Conservation (phyloP, 164 flowering plant genomes). For the Umbilicus rupestris region DNA sequence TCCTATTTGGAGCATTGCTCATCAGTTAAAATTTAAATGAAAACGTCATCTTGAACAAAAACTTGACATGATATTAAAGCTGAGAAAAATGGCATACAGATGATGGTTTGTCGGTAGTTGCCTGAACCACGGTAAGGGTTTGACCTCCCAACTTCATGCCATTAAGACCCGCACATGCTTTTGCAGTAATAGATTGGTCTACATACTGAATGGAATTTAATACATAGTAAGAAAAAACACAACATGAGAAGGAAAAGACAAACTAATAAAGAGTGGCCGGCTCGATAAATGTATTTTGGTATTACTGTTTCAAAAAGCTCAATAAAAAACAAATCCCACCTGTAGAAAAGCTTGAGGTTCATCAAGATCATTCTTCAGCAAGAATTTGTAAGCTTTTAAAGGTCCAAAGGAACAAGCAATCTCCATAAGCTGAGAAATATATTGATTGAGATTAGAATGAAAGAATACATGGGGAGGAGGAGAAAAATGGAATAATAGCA, state of each 20-base stretch:
- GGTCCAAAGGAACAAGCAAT: conserved; percentile 75
- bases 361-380: conserved; percentile 25
- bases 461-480: background rate
- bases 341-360: conserved; percentile 70
- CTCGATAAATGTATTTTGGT: background rate
- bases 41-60: background rate
- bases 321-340: conserved; percentile 28
- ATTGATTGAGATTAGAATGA: background rate
- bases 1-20: conserved; percentile 33
- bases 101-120: conserved; percentile 33
- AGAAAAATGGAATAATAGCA: background rate
- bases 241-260: background rate
- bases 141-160: conserved; percentile 91
- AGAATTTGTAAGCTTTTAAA: conserved; percentile 66
- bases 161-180: conserved; percentile 91
- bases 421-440: conserved; percentile 57
- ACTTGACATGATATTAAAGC: background rate
- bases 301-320: background rate
- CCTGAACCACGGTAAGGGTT: conserved; percentile 72
- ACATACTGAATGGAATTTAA: conserved; percentile 46
- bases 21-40: background rate
- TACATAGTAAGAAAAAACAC: background rate
- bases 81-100: conserved; percentile 28
- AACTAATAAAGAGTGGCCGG: background rate
- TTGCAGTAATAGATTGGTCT: conserved; percentile 66